These are phyloP conservation scores for Fusarium sp. DNA, from an alignment of 2,329 filamentous ascomycete genomes.

Conservation along the genomic window DNA sequence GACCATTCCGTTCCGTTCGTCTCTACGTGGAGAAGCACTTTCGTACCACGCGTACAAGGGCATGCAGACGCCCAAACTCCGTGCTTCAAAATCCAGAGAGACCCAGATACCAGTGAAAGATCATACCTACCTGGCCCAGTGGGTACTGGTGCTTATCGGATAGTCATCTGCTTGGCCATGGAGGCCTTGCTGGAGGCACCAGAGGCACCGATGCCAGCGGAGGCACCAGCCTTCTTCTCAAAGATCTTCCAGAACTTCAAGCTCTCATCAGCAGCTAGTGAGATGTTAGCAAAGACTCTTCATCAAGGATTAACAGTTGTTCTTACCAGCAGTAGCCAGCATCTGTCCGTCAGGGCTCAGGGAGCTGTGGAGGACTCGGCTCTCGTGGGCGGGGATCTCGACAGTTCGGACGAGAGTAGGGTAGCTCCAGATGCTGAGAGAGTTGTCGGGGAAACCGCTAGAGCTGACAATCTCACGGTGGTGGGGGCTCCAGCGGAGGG, in stretches of 20 bases:
- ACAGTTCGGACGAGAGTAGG: slow-evolving; percentile 96
- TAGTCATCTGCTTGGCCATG: slow-evolving; percentile 95
- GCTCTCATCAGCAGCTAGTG: slow-evolving; percentile 87
- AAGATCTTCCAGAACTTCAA: slow-evolving; percentile 99
- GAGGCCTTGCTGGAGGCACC: slow-evolving; percentile 82
- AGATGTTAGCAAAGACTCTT: slow-evolving; percentile 16
- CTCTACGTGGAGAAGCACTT: slow-evolving; percentile 60
- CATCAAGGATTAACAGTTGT: background rate
- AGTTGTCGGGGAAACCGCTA: slow-evolving; percentile 99
- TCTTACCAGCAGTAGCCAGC: slow-evolving; percentile 88
- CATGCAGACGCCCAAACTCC: slow-evolving; percentile 62
- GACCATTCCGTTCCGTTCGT: slow-evolving; percentile 50
- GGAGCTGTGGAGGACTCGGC: slow-evolving; percentile 94
- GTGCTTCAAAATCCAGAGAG: slow-evolving; percentile 61
- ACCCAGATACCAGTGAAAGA: slow-evolving; percentile 58
- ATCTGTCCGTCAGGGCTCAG: slow-evolving; percentile 98
- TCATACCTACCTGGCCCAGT: slow-evolving; percentile 60
- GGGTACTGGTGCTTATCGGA: slow-evolving; percentile 69
- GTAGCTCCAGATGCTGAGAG: slow-evolving; percentile 98
- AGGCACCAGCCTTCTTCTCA: slow-evolving; percentile 91
- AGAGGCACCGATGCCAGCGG: slow-evolving; percentile 72
- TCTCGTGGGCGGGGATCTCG: slow-evolving; percentile 98
- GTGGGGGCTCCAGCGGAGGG: slow-evolving; percentile 93
- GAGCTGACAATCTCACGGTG: slow-evolving; percentile 99
- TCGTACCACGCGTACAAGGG: slow-evolving; percentile 62